Evolutionary conservation across 371 early-diverging fungal genomes (phyloP).

Genomic region (Sporodiniella umbellata): DNA sequence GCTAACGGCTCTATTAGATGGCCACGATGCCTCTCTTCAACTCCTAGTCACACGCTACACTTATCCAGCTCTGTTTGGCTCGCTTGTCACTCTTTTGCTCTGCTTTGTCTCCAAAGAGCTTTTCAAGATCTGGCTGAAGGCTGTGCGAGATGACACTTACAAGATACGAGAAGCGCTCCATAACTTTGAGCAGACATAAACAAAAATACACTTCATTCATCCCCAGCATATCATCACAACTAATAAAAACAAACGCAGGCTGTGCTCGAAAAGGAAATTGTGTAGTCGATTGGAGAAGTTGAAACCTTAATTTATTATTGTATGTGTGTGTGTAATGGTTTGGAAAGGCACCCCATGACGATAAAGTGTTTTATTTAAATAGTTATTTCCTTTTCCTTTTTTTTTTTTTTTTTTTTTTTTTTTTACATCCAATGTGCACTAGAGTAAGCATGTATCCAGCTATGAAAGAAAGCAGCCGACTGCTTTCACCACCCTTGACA

Average conservation of each 20-base stretch:
- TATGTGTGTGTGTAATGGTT: neutral
- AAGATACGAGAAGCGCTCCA: conserved; percentile 63
- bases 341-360: conserved; percentile 3
- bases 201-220: neutral
- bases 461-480: neutral
- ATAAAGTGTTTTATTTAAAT: neutral
- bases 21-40: conserved; percentile 10
- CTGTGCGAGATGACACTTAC: conserved; percentile 67
- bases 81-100: conserved; percentile 2
- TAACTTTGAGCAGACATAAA: conserved; percentile 24
- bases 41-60: conserved; percentile 21
- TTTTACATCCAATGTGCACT: conserved; percentile 8
- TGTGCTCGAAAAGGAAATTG: no score
- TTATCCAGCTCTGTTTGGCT: conserved; percentile 20
- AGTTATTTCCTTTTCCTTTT: conserved; percentile 1
- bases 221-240: neutral
- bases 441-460: conserved; percentile 4
- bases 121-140: conserved; percentile 47
- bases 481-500: neutral
- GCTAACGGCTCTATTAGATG: conserved; percentile 2
- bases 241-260: no score
- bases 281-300: no score
- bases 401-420: conserved; percentile 5
- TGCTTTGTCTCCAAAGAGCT: conserved; percentile 23
- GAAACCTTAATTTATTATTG: no score